Percentiles rank a stretch among this genome's conserved stretches.
phyloP scores from a whole-genome alignment of 176 grass and related monocot species.

The Secale cereale region DNA sequence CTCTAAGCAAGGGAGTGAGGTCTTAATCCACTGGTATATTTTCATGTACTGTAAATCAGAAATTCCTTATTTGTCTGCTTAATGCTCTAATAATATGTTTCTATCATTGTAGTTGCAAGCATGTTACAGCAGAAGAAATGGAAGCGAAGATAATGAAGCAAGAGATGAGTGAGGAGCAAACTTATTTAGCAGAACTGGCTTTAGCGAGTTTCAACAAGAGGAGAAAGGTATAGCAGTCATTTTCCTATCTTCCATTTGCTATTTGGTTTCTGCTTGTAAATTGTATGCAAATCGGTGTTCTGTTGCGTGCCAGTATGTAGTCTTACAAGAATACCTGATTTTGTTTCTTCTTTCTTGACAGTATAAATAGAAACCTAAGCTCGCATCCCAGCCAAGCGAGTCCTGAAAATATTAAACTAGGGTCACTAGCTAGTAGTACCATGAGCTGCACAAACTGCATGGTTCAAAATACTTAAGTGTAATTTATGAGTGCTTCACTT shows the following conservation, averaged over 20 bases:
- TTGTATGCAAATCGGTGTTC: not conserved
- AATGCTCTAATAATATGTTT: not conserved
- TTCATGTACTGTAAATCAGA: too few species aligned
- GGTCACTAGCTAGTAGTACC: not conserved
- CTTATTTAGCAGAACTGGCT: not conserved
- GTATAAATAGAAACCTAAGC: too few species aligned
- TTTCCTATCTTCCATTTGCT: not conserved
- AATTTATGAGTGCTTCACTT: too few species aligned
- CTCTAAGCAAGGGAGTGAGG: not conserved
- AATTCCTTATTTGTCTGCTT: not conserved
- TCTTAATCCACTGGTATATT: not conserved
- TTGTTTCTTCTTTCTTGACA: too few species aligned
- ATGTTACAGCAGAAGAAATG: slow-evolving; percentile 4
- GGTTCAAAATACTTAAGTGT: too few species aligned
- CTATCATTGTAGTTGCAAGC: not conserved
- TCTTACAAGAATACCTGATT: too few species aligned
- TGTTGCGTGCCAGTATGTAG: too few species aligned
- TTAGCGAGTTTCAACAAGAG: not conserved
- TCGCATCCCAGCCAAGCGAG: not conserved
- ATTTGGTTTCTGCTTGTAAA: not conserved
- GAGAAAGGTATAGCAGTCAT: not conserved
- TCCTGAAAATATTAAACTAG: not conserved
- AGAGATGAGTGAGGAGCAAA: not conserved
- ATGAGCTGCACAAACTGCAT: too few species aligned
- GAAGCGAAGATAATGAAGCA: not conserved